Conservation (phyloP, 2,329 filamentous ascomycete genomes). For the Paracorniculantispora psalliotae region DNA sequence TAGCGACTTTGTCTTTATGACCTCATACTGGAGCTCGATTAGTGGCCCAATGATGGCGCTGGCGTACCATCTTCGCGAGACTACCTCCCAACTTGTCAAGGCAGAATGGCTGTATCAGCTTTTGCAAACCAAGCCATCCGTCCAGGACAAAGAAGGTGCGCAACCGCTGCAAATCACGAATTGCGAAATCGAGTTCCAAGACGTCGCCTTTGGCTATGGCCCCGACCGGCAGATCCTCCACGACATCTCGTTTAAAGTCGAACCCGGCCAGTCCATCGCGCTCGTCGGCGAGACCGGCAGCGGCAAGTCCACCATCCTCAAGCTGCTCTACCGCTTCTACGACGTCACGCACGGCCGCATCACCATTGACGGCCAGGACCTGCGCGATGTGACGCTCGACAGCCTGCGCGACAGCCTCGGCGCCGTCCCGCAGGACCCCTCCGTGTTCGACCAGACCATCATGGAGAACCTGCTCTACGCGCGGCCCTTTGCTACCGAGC, state of each 20-base stretch:
- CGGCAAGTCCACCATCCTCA: conserved; percentile 58
- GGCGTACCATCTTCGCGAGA: conserved; percentile 22
- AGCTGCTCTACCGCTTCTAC: conserved; percentile 57
- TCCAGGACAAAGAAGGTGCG: conserved; percentile 44
- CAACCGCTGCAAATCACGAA: conserved; percentile 37
- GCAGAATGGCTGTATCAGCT: conserved; percentile 57
- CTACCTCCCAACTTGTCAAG: conserved; percentile 50
- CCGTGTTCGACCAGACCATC: conserved; percentile 60
- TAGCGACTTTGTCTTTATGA: conserved; percentile 59
- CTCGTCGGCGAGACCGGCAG: conserved; percentile 59
- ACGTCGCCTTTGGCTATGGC: conserved; percentile 53
- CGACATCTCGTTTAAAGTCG: conserved; percentile 42
- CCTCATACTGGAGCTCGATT: conserved; percentile 55
- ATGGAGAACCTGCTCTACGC: conserved; percentile 63
- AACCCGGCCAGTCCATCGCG: conserved; percentile 51
- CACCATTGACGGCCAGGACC: conserved; percentile 53
- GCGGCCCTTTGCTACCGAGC: conserved; percentile 54
- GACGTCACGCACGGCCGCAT: conserved; percentile 51
- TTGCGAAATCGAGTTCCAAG: conserved; percentile 48
- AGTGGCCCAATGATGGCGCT: conserved; percentile 36
- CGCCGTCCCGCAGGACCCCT: conserved; percentile 60
- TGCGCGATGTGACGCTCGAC: conserved; percentile 53
- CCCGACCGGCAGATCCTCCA: conserved; percentile 45
- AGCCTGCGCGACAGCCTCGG: conserved; percentile 56
- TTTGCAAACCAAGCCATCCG: conserved; percentile 51